Percentiles rank a stretch among this genome's conserved stretches.
Conservation (phyloP, 345 rosid species). For the Mercurialis annua region DNA sequence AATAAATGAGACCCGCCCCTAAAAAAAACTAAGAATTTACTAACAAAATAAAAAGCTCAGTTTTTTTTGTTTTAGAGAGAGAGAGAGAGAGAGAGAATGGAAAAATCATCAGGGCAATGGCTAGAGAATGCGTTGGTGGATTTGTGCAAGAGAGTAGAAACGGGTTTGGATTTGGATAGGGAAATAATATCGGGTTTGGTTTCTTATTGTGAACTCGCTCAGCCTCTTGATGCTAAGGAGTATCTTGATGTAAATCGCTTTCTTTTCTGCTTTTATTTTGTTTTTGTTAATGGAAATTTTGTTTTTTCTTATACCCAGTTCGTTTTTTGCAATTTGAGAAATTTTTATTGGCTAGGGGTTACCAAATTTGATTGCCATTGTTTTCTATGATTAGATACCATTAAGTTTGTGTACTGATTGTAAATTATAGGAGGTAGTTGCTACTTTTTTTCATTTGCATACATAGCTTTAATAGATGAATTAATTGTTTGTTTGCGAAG, state of each 20-base stretch:
- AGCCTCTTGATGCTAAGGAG: conserved; percentile 88
- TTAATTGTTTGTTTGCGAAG: background rate
- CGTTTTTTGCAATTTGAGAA: background rate
- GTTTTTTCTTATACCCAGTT: conserved; percentile 1
- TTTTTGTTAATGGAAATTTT: background rate
- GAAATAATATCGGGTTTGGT: conserved; percentile 79
- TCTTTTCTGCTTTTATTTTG: background rate
- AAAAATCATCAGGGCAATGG: conserved; percentile 69
- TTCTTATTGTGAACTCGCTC: conserved; percentile 89
- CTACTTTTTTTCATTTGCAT: background rate
- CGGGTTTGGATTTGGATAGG: conserved; percentile 71
- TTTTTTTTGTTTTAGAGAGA: background rate
- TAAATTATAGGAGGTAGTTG: too few relatives aligned
- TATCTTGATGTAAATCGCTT: conserved; percentile 71
- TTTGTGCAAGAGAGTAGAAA: conserved; percentile 52
- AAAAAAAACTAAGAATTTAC: background rate
- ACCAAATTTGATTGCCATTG: too few relatives aligned
- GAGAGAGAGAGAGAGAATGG: conserved; percentile 37
- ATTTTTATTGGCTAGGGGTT: too few relatives aligned
- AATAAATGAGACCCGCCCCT: background rate
- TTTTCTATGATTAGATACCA: too few relatives aligned
- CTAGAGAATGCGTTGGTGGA: conserved; percentile 68
- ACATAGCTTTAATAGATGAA: background rate
- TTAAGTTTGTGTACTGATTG: background rate
- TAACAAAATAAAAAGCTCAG: background rate